Evolutionary conservation across 2,329 filamentous ascomycete genomes (phyloP), one percentile per base, ranked within the genome.

Genomic region (Ceratocystis eucalypticola): DNA sequence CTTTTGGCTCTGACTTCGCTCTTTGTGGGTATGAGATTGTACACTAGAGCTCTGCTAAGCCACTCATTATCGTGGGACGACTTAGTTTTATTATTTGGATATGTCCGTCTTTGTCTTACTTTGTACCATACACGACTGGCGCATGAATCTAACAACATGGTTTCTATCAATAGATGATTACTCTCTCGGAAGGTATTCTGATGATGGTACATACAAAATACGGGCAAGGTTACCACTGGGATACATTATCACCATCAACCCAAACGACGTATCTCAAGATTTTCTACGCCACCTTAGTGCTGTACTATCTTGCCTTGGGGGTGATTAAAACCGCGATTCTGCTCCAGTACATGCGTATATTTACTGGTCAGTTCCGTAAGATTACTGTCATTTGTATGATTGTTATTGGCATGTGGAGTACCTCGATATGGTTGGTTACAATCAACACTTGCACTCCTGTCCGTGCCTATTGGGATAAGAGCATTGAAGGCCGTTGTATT

Each of bases 341-440:
- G 46, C 67, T 74, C 4, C 72, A 73, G 67, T 74, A 74, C 68
- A 68, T 70, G 6, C 71, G 72, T 5, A 69, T 73, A n/a, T 67
- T 67, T 45, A 67, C 66, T 1, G 66, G 66, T 0, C 61, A 50
- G 46, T 45, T 67, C 30, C 67, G 68, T 5, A 64, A 61, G 28
- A 70, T 73, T 61, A 64, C 68, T 3, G 62, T 68, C 45, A 44
- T 53, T 41, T 65, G 63, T n/a, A 45, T 68, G 20, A 37, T 65
- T 8, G 28, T 70, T 20, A 66, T 69, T 20, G 65, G 62, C 25
- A 46, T 61, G 41, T 70, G 68, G 69, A 68, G 68, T 46, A 41
- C 67, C 15, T 64, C 66, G 22, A 68, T 68, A 46, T 65, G 62
- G 46, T 33, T 68, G 22, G 65, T 69, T 8, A 12, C 62, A 22